Base-by-base conservation (phyloP, 345 rosid species). In the Microcos paniculata region DNA sequence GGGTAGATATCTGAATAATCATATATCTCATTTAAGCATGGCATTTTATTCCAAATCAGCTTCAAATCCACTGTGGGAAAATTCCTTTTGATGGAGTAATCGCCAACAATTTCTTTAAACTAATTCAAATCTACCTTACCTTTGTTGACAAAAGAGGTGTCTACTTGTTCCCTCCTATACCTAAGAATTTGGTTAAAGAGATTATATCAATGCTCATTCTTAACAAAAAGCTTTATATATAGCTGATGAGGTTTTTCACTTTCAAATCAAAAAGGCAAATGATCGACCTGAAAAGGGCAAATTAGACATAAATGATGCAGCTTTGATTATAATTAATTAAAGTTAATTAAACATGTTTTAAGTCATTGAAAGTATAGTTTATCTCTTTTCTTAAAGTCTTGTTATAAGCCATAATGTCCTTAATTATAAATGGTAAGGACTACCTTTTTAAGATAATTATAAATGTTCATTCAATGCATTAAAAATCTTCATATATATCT, bases 81-180 rank as follows among this genome's bases (percentile, higher is more conserved):
- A 83, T 81, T 83, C 80, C 72, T 30, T 67, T 63, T 73, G 69
- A 76, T 80, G 67, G 33, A n/a, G 52, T 31, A 23, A 33, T 40
- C 7, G 55, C 76, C 78, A 48, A 70, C 80, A 69, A 13, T 62
- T 58, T 40, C 21, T 51, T 66, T 75, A 28, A 35, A 58, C 57
- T 18, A 73, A 30, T 45, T 16, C 14, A 21, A 61, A 68, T 43
- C 74, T 46, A 63, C 28, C 30, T 4, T 63, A 38, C 48, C 69
- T 63, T 63, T 63, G 69, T 63, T 63, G 69, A 63, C 26, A 63
- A 63, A 63, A n/a, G 30, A n/a, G 49, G 69, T 63, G 48, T 21
- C 49, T 63, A 63, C 26, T 63, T 21, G 48, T 12, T 63, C 48
- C 69, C 38, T 38, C 28, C 46, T 38, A 38, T 62, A 10, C 67